Base-by-base conservation (phyloP, 805 yeast genomes). In the Saccharomyces mikatae region DNA sequence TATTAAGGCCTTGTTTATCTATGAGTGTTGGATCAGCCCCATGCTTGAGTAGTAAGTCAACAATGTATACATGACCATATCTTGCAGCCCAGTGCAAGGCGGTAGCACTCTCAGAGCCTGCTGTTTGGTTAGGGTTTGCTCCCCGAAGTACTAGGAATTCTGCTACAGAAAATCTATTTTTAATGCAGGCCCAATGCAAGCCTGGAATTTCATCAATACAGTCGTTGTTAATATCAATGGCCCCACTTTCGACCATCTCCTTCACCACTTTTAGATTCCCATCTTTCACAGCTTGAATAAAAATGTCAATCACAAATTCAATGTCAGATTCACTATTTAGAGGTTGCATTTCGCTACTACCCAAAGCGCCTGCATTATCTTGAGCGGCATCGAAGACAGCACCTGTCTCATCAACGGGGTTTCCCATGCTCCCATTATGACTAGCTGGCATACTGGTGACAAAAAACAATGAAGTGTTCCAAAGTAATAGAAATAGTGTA, bases 21-120 rank as follows among this genome's bases (percentile, higher is more conserved):
- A 74, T 64, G 14, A 80, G 67, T 0, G 74, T 60, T 1, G 87
- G 82, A 66, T 88, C 86, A 0, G 96, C 96, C 6, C 83, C 80
- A 13, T 79, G 71, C 52, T 78, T 73, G 2, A 88, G 63, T 46
- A 91, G 72, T 59, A 79, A 81, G 66, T 87, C 88, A 1, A 81
- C 92, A 52, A 88, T 81, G 65, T 88, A 84, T 1, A 88, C 91
- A 51, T 87, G 74, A 0, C 97, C 97, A 60, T 83, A 83, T 48
- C 96, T 75, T 54, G 89, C 82, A 0, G 96, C 97, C 96, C 97
- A 90, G 60, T 90, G 95, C 36, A 91, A 71, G 0, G 97, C 94
- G 0, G 96, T 85, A 0, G 96, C 96, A 41, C 75, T 66, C 49
- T 88, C 70, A 31, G 86, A 88, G 6, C 95, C 96, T 2, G 95